Evolutionary conservation across 2,329 filamentous ascomycete species (phyloP).

Genomic region (Penicillium sp.): DNA sequence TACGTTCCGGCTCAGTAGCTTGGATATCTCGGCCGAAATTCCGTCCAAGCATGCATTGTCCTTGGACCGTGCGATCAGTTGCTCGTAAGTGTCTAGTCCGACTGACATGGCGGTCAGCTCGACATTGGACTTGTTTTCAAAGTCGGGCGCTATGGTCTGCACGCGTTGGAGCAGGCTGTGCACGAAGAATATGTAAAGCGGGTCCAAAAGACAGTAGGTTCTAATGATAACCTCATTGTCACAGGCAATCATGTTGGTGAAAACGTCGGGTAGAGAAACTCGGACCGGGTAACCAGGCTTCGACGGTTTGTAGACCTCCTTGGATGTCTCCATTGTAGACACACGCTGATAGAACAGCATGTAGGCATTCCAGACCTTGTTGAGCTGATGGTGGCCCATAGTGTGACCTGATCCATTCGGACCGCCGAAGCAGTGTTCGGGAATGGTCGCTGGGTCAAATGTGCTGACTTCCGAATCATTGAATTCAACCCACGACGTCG

Average conservation of each 20-base stretch:
- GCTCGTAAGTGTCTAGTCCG: constrained; percentile 61
- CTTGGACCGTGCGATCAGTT: constrained; percentile 67
- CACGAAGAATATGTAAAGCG: constrained; percentile 63
- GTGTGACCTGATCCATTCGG: constrained; percentile 47
- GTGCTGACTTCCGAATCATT: constrained; percentile 78
- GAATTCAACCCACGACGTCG: constrained; percentile 74
- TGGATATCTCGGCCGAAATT: constrained; percentile 51
- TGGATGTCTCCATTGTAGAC: constrained; percentile 56
- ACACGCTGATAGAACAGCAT: constrained; percentile 95
- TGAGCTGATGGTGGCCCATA: constrained; percentile 46
- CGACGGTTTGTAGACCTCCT: constrained; percentile 43
- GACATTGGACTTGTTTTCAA: constrained; percentile 45
- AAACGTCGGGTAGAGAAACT: constrained; percentile 42
- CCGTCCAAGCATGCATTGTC: constrained; percentile 59
- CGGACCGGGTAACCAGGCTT: constrained; percentile 49
- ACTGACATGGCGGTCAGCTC: constrained; percentile 44
- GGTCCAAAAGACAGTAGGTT: constrained; percentile 74
- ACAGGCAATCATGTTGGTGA: constrained; percentile 55
- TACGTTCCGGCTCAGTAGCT: constrained; percentile 48
- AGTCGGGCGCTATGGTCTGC: constrained; percentile 47
- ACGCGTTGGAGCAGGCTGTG: constrained; percentile 56
- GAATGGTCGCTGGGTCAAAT: constrained; percentile 70
- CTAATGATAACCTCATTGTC: constrained; percentile 71
- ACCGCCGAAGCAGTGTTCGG: constrained; percentile 75
- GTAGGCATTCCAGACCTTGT: constrained; percentile 80